Percentiles rank a stretch among this genome's conserved stretches.
Conservation (phyloP, 768 basidiomycete species). For the Tephrocybe sp. region DNA sequence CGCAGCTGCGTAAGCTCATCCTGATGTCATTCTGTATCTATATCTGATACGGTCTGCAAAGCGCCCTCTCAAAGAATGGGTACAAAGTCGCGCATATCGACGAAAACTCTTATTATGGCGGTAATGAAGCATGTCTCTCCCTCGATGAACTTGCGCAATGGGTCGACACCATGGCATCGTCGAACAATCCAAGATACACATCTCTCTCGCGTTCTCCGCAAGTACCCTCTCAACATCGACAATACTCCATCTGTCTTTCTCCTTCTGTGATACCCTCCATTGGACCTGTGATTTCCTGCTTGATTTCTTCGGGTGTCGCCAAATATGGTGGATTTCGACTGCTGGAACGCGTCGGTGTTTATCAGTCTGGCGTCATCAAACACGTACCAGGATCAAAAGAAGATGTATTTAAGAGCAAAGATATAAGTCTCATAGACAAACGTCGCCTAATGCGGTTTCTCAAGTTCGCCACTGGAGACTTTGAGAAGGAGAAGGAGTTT, state of each 20-base stretch:
- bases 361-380: constrained; percentile 45
- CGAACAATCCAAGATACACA: constrained; percentile 31
- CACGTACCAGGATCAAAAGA: constrained; percentile 89
- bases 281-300: constrained; percentile 74
- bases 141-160: constrained; percentile 77
- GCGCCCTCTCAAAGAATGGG: constrained; percentile 86
- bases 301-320: constrained; percentile 81
- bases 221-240: constrained; percentile 56
- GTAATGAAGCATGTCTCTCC: constrained; percentile 74
- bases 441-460: constrained; percentile 90
- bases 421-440: constrained; percentile 79
- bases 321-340: constrained; percentile 91
- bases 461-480: constrained; percentile 74
- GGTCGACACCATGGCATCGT: constrained; percentile 41
- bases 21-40: neutral
- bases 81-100: constrained; percentile 89
- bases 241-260: constrained; percentile 83
- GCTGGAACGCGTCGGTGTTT: constrained; percentile 67
- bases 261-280: constrained; percentile 79
- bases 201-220: constrained; percentile 40
- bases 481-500: constrained; percentile 60
- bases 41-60: constrained; percentile 26
- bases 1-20: constrained; percentile 71
- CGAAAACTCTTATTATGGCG: constrained; percentile 81
- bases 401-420: constrained; percentile 85